Percentiles rank a stretch among this genome's conserved stretches.
phyloP scores from a whole-genome alignment of 129 eudicot species.

The Gnaphalium uliginosum region DNA sequence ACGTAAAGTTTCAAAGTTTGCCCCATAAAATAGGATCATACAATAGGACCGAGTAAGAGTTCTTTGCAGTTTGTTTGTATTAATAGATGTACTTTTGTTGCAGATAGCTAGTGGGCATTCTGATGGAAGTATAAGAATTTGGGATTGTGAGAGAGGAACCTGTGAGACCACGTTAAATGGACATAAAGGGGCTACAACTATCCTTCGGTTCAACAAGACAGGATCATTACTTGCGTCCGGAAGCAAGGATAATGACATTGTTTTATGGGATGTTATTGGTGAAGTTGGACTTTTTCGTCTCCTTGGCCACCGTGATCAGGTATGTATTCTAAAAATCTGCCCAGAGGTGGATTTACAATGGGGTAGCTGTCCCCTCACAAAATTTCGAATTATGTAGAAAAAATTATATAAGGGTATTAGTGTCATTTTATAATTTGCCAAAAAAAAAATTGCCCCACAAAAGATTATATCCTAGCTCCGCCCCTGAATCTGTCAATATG shows the following conservation, averaged over 20 bases:
- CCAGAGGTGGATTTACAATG: too few species aligned
- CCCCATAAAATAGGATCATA: background rate
- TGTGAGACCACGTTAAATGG: constrained; percentile 95
- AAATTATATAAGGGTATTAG: background rate
- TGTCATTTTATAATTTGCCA: too few species aligned
- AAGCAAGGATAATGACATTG: constrained; percentile 89
- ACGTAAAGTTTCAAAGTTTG: background rate
- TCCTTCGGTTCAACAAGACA: constrained; percentile 68
- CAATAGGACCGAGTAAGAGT: background rate
- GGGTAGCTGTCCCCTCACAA: constrained; percentile 59
- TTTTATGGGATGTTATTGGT: constrained; percentile 96
- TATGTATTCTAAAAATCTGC: constrained; percentile 15
- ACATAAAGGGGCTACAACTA: constrained; percentile 86
- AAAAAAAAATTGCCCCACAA: too few species aligned
- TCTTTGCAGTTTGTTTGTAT: background rate
- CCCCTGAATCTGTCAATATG: too few species aligned
- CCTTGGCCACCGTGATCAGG: constrained; percentile 99
- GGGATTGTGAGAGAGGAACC: constrained; percentile 77
- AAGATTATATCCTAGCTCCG: too few species aligned
- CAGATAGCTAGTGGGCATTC: constrained; percentile 95
- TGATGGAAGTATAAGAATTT: constrained; percentile 91
- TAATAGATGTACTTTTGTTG: background rate
- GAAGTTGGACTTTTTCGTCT: constrained; percentile 91
- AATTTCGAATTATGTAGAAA: constrained; percentile 31
- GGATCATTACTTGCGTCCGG: constrained; percentile 96